Evolutionary conservation across 2,329 filamentous ascomycete species (phyloP).

Genomic region (Chaetomium sp.): DNA sequence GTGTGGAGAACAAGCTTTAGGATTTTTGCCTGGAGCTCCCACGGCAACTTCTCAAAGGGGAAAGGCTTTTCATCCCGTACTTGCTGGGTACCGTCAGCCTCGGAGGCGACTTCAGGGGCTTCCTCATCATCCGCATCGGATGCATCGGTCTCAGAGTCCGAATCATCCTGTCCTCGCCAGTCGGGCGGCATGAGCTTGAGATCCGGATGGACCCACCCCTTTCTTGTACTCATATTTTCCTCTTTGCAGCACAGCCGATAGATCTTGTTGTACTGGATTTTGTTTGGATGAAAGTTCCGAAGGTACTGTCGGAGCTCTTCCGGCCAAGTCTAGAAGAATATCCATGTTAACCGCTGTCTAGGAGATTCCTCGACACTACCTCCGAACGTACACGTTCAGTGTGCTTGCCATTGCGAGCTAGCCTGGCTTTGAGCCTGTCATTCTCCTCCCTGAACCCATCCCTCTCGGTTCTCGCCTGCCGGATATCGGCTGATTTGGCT

Average conservation of each 20-base stretch:
- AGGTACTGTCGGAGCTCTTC: background rate
- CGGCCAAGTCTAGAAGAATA: slow-evolving; percentile 9
- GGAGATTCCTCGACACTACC: background rate
- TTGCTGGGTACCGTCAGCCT: background rate
- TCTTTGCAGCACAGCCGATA: slow-evolving; percentile 38
- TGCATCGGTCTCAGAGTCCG: background rate
- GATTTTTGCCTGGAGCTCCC: slow-evolving; percentile 40
- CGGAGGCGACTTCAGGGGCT: background rate
- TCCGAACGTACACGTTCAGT: background rate
- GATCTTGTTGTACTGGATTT: background rate
- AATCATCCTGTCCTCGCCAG: background rate
- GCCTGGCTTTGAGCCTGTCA: background rate
- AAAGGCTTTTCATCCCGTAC: background rate
- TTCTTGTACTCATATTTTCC: slow-evolving; percentile 39
- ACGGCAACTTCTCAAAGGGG: slow-evolving; percentile 39
- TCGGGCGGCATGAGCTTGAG: slow-evolving; percentile 30
- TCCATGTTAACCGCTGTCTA: background rate
- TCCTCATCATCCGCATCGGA: background rate
- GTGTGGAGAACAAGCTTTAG: slow-evolving; percentile 45
- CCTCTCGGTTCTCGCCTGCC: background rate
- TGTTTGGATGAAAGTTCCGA: background rate
- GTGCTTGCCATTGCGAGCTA: background rate
- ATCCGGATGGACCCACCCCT: slow-evolving; percentile 37
- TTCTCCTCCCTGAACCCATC: background rate
- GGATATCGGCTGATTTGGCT: background rate